Evolutionary conservation across 2,329 filamentous ascomycete genomes (phyloP).

Genomic region (Lachnellula cervina): DNA sequence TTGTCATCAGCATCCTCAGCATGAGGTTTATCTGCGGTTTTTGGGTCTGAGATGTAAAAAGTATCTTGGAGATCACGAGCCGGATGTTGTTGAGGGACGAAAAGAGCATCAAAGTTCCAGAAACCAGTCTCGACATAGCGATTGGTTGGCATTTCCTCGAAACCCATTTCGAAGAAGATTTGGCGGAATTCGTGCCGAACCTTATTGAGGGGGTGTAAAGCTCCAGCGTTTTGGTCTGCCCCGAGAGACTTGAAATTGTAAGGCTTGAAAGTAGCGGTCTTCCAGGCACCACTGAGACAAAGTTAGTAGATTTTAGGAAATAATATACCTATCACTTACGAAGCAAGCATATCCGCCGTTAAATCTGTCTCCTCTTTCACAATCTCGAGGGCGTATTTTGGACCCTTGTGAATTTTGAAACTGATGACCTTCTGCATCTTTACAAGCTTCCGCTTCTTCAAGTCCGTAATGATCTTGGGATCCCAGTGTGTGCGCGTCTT

Average conservation of each 20-base stretch:
- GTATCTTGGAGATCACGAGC: conserved; percentile 97
- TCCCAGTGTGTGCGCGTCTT: conserved; percentile 65
- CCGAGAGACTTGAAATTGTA: conserved; percentile 70
- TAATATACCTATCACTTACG: conserved; percentile 29
- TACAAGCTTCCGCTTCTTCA: conserved; percentile 90
- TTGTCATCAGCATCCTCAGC: conserved; percentile 50
- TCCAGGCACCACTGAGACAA: conserved; percentile 68
- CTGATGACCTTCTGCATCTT: conserved; percentile 76
- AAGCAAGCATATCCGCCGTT: conserved; percentile 85
- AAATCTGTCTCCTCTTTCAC: conserved; percentile 92
- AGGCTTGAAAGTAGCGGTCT: conserved; percentile 81
- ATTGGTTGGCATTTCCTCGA: conserved; percentile 95
- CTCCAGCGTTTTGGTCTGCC: conserved; percentile 55
- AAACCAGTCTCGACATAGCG: conserved; percentile 94
- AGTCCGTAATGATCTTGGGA: conserved; percentile 69
- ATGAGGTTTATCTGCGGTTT: conserved; percentile 64
- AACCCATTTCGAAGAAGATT: conserved; percentile 99
- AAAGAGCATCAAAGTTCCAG: conserved; percentile 98
- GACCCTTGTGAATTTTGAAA: conserved; percentile 79
- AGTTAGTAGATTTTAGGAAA: conserved; percentile 11
- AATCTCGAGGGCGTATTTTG: conserved; percentile 84
- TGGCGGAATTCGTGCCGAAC: conserved; percentile 92
- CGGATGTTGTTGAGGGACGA: conserved; percentile 95
- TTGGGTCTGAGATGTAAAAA: conserved; percentile 94
- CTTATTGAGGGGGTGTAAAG: conserved; percentile 76